Percentiles rank a stretch among this genome's conserved stretches.
Evolutionary conservation across 176 grass and related monocot genomes (phyloP).

Genomic region (Musa troglodytarum): DNA sequence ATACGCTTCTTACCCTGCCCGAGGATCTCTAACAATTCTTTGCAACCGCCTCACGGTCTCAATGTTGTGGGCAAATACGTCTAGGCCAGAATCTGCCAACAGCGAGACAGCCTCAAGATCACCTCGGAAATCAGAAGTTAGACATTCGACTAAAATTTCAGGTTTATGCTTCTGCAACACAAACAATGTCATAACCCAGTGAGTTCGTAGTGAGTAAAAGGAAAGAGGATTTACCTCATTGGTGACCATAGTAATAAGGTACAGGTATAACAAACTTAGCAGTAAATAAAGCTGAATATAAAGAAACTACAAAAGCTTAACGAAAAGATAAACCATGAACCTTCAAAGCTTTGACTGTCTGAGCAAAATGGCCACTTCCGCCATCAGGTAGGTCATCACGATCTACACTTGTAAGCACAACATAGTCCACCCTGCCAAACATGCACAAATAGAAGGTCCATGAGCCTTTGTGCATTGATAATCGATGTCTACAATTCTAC

Average conservation of each 20-base stretch:
- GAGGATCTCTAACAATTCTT: conserved; percentile 82
- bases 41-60: conserved; percentile 80
- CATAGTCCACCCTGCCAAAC: conserved; percentile 68
- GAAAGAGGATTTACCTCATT: not conserved
- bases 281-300: not conserved
- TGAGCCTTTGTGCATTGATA: not conserved
- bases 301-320: not conserved
- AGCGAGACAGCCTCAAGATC: conserved; percentile 55
- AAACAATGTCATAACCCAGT: not conserved
- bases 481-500: not conserved
- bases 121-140: conserved; percentile 88
- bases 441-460: conserved; percentile 2
- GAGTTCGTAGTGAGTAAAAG: not conserved
- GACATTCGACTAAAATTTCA: conserved; percentile 69
- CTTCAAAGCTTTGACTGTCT: conserved; percentile 76
- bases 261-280: not conserved
- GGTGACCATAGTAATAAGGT: not conserved
- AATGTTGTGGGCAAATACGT: conserved; percentile 91
- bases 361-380: conserved; percentile 73
- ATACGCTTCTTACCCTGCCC: conserved; percentile 47
- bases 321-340: conserved; percentile 21
- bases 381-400: conserved; percentile 84
- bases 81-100: conserved; percentile 63
- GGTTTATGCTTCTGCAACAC: conserved; percentile 63
- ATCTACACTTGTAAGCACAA: conserved; percentile 88